phyloP scores from a whole-genome alignment of 2,329 filamentous ascomycete genomes.

The Bipolaris gigantea region DNA sequence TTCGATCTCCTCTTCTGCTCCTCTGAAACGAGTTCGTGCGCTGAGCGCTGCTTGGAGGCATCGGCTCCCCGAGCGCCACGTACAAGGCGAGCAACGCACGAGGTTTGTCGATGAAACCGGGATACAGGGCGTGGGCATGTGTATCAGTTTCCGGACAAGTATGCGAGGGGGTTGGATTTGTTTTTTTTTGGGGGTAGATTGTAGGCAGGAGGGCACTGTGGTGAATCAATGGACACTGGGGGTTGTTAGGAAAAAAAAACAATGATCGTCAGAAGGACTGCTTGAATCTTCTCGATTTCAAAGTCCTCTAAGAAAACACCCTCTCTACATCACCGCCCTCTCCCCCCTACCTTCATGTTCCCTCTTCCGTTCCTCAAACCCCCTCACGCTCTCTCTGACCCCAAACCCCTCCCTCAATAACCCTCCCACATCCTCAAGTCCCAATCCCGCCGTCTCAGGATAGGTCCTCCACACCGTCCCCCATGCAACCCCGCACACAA shows the following conservation, averaged over 20 bases:
- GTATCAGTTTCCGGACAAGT: constrained; percentile 22
- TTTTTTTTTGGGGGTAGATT: constrained; percentile 13
- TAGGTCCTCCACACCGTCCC: constrained; percentile 72
- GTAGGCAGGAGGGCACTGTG: neutral
- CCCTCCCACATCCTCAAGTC: constrained; percentile 75
- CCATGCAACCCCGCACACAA: constrained; percentile 70
- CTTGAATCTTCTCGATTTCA: too few relatives aligned
- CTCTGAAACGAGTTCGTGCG: constrained; percentile 9
- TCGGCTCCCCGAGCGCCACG: constrained; percentile 2
- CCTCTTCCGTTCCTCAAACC: constrained; percentile 16
- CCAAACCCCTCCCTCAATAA: constrained; percentile 76
- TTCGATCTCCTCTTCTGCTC: constrained; percentile 14
- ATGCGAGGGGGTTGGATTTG: constrained; percentile 14
- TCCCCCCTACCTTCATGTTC: neutral
- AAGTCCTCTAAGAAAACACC: neutral
- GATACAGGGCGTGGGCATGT: constrained; percentile 22
- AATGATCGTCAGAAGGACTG: too few relatives aligned
- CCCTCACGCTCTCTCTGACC: constrained; percentile 40
- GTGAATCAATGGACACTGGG: neutral
- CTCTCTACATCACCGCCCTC: neutral
- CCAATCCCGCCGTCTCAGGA: constrained; percentile 81
- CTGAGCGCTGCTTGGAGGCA: constrained; percentile 5
- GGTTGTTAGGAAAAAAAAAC: too few relatives aligned
- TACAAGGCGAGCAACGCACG: neutral
- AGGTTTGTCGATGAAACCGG: neutral